These are phyloP conservation scores for Neonectria coccinea DNA, from an alignment of 2,329 filamentous ascomycete genomes.

Conservation along the genomic window DNA sequence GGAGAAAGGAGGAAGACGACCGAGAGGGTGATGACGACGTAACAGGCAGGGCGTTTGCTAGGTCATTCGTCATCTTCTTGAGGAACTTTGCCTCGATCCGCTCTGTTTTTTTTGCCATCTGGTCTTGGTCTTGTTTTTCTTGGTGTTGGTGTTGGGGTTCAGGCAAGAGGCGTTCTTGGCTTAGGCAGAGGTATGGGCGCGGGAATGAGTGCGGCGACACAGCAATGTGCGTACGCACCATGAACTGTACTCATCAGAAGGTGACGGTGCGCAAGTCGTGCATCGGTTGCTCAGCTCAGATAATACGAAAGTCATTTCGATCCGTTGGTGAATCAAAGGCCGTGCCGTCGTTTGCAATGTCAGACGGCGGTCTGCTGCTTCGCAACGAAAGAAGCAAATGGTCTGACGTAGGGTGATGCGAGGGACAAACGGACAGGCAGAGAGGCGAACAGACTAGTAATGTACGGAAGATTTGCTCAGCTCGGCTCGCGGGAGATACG, in stretches of 20 bases:
- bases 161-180: background rate
- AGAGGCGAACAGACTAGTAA: background rate
- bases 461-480: background rate
- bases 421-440: background rate
- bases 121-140: background rate
- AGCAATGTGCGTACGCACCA: background rate
- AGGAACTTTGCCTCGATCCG: too few relatives aligned
- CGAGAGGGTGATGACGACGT: too few relatives aligned
- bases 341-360: background rate
- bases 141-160: background rate
- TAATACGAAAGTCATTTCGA: too few relatives aligned
- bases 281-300: too few relatives aligned
- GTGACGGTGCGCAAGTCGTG: background rate
- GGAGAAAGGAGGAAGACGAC: background rate
- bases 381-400: background rate
- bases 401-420: background rate
- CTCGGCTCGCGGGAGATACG: background rate
- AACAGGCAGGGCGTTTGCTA: too few relatives aligned
- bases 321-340: background rate
- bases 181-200: background rate
- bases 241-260: background rate
- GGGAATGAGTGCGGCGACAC: background rate
- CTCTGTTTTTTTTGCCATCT: too few relatives aligned
- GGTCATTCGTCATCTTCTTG: too few relatives aligned
- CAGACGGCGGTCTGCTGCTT: background rate